A percentile compares a stretch with the other conserved stretches of the same genome.
phyloP scores from a whole-genome alignment of 441 rosid species.

The Adansonia grandidieri region DNA sequence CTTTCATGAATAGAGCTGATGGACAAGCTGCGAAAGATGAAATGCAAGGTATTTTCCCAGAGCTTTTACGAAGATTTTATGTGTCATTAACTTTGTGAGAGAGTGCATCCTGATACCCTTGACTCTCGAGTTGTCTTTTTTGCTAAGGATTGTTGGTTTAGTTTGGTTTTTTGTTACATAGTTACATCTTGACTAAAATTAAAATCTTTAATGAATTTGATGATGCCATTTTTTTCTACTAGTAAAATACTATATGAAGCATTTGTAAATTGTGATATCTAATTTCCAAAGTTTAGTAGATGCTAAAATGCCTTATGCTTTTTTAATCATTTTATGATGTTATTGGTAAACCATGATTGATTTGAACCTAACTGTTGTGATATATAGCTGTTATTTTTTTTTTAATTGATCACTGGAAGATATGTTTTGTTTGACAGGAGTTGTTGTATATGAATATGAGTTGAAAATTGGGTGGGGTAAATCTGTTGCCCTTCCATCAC shows the following conservation, averaged over 20 bases:
- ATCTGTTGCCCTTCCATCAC: slow-evolving; percentile 99
- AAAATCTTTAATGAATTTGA: slow-evolving; percentile 3
- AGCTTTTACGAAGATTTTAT: slow-evolving; percentile 8
- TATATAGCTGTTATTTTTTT: background rate
- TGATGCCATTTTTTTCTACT: background rate
- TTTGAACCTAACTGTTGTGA: slow-evolving; percentile 6
- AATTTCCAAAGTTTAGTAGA: background rate
- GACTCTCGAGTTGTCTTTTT: background rate
- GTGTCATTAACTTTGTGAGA: slow-evolving; percentile 9
- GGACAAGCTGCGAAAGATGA: slow-evolving; percentile 99
- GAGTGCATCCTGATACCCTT: slow-evolving; percentile 7
- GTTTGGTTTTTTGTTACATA: background rate
- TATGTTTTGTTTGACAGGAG: slow-evolving; percentile 59
- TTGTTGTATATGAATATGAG: slow-evolving; percentile 93
- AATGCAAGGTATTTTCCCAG: slow-evolving; percentile 82
- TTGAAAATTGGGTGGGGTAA: slow-evolving; percentile 99
- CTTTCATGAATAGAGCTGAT: slow-evolving; percentile 97
- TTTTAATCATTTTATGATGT: slow-evolving; percentile 6
- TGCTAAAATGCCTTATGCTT: background rate
- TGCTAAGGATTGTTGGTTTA: slow-evolving; percentile 8
- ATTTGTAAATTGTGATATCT: slow-evolving; percentile 11
- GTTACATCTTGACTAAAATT: background rate
- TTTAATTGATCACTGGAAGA: slow-evolving; percentile 15
- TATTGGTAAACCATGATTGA: slow-evolving; percentile 14
- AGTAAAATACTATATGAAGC: background rate